Base-by-base conservation (phyloP, 257 asterid species). In the Solanum clarkiae region DNA sequence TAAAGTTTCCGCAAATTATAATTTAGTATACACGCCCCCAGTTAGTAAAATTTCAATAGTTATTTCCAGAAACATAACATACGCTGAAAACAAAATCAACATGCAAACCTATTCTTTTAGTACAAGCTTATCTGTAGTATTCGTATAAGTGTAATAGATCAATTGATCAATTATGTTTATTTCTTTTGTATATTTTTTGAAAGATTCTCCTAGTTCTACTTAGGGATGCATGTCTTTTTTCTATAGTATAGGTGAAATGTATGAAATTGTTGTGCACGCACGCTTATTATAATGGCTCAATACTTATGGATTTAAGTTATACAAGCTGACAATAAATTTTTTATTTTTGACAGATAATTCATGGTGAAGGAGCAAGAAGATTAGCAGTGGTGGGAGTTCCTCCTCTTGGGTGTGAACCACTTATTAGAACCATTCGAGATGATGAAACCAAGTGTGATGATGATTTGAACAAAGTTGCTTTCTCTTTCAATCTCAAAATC, bases 341-440 rank as follows among this genome's bases (percentile, higher is more conserved):
- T 26, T 12, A 6, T 47, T 26, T 24, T 84, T 45, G 12, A 80
- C 87, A 92, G 94, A 87, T 54, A 83, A 84, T 91, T 91, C 86
- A 89, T 66, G 26, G 80, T 26, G 44, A 87, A 17, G 95, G 95
- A 24, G 93, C 90, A 45, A 92, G 90, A 60, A 91, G 87, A 63
- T 53, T 91, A 9, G 88, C 85, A 42, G 88, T 92, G 55, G 91
- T 91, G 11, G 92, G 94, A 66, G 90, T 87, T 20, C 90, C 92
- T 40, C 89, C 94, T 1, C 86, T 91, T 16, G 94, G 95, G 10
- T 91, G 95, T 54, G 80, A 87, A 80, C 95, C 94, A 17, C 60
- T 91, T 13, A 84, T 88, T 8, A 68, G 71, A 85, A 88, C 87
- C n/a, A 40, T 91, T 17, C 83, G 89, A 10, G 86, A n/a, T 60